Conservation (phyloP, 192 early-diverging fungal genomes). For the Linnemannia zychae region DNA sequence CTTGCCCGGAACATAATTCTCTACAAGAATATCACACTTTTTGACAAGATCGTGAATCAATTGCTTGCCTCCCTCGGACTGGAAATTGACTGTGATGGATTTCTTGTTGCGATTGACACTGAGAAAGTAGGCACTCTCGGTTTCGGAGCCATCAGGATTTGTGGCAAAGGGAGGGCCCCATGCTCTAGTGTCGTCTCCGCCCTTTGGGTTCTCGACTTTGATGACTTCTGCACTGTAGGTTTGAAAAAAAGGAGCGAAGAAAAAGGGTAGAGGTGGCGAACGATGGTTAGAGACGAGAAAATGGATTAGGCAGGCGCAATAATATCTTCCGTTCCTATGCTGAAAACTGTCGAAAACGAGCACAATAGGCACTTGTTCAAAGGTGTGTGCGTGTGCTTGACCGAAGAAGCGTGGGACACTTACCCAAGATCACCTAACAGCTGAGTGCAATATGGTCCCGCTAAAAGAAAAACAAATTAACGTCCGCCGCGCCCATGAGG, state of each 20-base stretch:
- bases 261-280: background rate
- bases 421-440: slow-evolving; percentile 84
- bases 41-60: slow-evolving; percentile 78
- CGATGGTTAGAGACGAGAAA: background rate
- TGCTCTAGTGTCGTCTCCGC: slow-evolving; percentile 90
- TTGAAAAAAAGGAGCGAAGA: background rate
- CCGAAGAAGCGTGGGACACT: slow-evolving; percentile 4
- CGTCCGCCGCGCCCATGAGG: background rate
- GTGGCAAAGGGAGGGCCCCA: slow-evolving; percentile 85
- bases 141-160: slow-evolving; percentile 54
- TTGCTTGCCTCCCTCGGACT: slow-evolving; percentile 68
- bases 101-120: slow-evolving; percentile 94
- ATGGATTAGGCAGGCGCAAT: no score
- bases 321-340: background rate
- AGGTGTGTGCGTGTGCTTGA: background rate
- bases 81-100: slow-evolving; percentile 91
- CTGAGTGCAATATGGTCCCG: slow-evolving; percentile 87
- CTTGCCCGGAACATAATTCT: slow-evolving; percentile 95
- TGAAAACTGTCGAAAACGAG: background rate
- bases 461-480: slow-evolving; percentile 39
- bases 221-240: slow-evolving; percentile 82
- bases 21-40: slow-evolving; percentile 86
- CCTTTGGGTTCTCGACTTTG: slow-evolving; percentile 88
- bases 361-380: no score
- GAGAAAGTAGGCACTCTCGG: slow-evolving; percentile 92